Evolutionary conservation across 139 green algal species (phyloP), one percentile per base, ranked within the genome.

Genomic region (Chlorella ohadii): DNA sequence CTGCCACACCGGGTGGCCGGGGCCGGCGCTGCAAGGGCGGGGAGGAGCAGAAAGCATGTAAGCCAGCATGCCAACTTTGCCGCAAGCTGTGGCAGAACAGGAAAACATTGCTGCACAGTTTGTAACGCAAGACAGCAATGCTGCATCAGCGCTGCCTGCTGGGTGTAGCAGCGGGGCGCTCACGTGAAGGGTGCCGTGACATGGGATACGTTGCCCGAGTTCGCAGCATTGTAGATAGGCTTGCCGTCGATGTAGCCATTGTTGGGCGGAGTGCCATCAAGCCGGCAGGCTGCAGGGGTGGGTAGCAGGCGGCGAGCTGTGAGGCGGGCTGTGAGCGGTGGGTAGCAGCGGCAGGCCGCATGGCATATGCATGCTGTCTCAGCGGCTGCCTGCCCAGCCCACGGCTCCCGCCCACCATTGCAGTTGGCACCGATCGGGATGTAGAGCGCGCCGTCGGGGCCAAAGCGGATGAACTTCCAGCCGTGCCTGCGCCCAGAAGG

Each of bases 401-500:
- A 39, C 31, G 4, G 12, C 3, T 25, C 27, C 64, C 12, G n/a
- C n/a, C 5, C 64, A 39, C 28, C n/a, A 34, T 31, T 39, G n/a
- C 28, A 84, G 67, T 67, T 39, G 65, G 72, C 73, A n/a, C 81
- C 81, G 64, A 89, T 75, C 20, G 86, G 66, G 19, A 89, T 15
- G 78, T 85, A 89, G 41, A 89, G 74, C 44, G 72, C 73, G 28
- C 65, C 81, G 67, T 89, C 81, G 27, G 86, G 86, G 3, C 81
- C 75, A 55, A 89, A 89, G 11, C 55, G 67, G 31, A 86, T 77
- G 75, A 80, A 89, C 38, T 84, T 86, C 86, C 86, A 89, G 31
- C 73, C 55, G 9, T 51, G 44, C 44, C 44, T 51, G 44, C 44
- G 9, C 36, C 25, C 4, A 4, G 63, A 3, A 36, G 63, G 23